These are phyloP conservation scores for Cordyceps tenuipes DNA, from an alignment of 2,329 filamentous ascomycete genomes.

Conservation along the genomic window DNA sequence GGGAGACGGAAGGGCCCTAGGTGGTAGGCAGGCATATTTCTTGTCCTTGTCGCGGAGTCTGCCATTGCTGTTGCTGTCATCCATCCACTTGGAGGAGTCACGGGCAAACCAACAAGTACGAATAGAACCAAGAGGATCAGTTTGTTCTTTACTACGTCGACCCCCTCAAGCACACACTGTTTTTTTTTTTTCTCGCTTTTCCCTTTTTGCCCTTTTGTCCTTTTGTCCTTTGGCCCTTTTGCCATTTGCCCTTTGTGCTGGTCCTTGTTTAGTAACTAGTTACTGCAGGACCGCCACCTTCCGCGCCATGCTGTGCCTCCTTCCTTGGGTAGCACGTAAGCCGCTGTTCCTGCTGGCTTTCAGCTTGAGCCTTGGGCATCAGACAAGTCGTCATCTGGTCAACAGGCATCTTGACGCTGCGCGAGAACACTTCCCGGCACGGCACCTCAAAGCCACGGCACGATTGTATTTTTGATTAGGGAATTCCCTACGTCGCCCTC, in stretches of 20 bases:
- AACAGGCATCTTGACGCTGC: background rate
- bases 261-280: background rate
- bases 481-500: background rate
- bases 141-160: conserved; percentile 2
- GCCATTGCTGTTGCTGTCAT: background rate
- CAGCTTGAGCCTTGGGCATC: conserved; percentile 7
- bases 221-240: background rate
- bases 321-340: background rate
- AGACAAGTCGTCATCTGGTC: conserved; percentile 5
- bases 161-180: background rate
- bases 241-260: background rate
- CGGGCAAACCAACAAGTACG: conserved; percentile 1
- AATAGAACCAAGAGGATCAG: background rate
- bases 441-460: background rate
- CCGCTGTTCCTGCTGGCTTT: background rate
- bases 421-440: background rate
- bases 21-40: too few species aligned
- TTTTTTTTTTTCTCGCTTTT: background rate
- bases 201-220: too few species aligned
- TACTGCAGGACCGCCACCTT: background rate
- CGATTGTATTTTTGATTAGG: background rate
- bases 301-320: background rate
- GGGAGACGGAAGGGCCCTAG: conserved; percentile 1
- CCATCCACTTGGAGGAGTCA: background rate
- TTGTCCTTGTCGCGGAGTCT: background rate